These are phyloP conservation scores for Haplographium delicatum DNA, from an alignment of 495 filamentous ascomycete genomes.

Conservation along the genomic window DNA sequence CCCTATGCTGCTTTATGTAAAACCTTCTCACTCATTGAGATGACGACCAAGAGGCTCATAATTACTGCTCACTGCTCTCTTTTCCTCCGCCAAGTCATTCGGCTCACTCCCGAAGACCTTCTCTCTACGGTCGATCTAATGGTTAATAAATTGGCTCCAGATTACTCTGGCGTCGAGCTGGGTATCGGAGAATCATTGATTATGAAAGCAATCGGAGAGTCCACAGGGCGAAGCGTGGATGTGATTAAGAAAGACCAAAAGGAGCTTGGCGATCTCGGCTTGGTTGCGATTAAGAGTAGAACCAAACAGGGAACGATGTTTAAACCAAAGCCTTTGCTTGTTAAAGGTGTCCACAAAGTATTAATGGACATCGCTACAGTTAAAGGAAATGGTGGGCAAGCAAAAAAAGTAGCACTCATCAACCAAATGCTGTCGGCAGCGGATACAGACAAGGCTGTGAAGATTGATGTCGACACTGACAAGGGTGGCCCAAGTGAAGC, in stretches of 20 bases:
- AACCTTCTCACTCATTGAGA: conserved; percentile 88
- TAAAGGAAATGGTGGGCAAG: conserved; percentile 81
- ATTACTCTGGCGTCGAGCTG: conserved; percentile 92
- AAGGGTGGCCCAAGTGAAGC: conserved; percentile 93
- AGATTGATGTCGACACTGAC: conserved; percentile 84
- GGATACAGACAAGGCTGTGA: conserved; percentile 63
- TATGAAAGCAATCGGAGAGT: conserved; percentile 97
- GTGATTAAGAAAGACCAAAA: conserved; percentile 93
- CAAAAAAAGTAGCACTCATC: conserved; percentile 86
- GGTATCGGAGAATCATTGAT: conserved; percentile 96
- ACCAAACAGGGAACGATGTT: conserved; percentile 96
- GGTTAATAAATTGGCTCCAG: conserved; percentile 96
- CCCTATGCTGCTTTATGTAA: conserved; percentile 93
- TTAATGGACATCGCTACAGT: conserved; percentile 83
- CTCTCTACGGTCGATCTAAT: conserved; percentile 86
- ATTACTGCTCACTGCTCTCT: conserved; percentile 85
- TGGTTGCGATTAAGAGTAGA: conserved; percentile 92
- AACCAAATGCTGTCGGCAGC: conserved; percentile 90
- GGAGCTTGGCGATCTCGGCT: conserved; percentile 89
- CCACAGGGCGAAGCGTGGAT: conserved; percentile 77
- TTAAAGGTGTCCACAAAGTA: conserved; percentile 81
- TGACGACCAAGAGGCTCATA: conserved; percentile 83
- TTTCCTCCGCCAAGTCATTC: conserved; percentile 87
- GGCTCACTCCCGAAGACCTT: conserved; percentile 84
- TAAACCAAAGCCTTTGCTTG: conserved; percentile 86